Evolutionary conservation across 2,329 filamentous ascomycete genomes (phyloP), one percentile per base, ranked within the genome.

Genomic region (Aciculosporium take): DNA sequence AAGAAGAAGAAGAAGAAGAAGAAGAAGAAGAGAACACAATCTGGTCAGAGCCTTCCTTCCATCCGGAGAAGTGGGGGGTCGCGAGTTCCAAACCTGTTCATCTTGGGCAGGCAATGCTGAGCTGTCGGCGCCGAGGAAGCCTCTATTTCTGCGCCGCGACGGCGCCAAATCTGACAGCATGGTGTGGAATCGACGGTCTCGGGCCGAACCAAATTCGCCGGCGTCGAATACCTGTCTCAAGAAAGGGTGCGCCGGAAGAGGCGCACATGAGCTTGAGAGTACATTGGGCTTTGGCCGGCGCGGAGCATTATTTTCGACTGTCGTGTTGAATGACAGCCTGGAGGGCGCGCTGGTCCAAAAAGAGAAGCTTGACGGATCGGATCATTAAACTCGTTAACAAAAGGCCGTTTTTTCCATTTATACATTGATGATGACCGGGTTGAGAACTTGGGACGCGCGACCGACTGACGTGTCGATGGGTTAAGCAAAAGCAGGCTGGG

Each of bases 121-220:
- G 54, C 66, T 71, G 51, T 71, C 66, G 30, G 59, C 58, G 46
- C 68, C 69, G 35, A 72, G 56, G 46, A 69, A 72, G 31, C 69
- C 69, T 44, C 68, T 66, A 45, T 72, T 72, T 37, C 57, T 59
- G 44, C 53, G 55, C 44, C 55, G 44, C 13, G 52, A 47, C 40
- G 53, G 46, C 39, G 45, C 49, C 35, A 54, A 51, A 41, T 57
- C 51, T 37, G 53, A 46, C 43, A 53, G 49, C 58, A 61, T 61
- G 44, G 46, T 42, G 23, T 27, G 18, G 8, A 6, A 7, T 25
- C 9, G 25, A 27, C n/a, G n/a, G 15, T 24, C 18, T 18, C n/a
- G 2, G 27, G 24, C 18, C 6, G 13, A 7, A 8, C 20, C 5
- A 9, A 25, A 8, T 25, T 21, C 4, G 31, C 24, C 5, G 10